Percentiles rank a stretch among this genome's conserved stretches.
Conservation (phyloP, 176 grass and related monocot genomes). For the Urochloa ruziziensis region DNA sequence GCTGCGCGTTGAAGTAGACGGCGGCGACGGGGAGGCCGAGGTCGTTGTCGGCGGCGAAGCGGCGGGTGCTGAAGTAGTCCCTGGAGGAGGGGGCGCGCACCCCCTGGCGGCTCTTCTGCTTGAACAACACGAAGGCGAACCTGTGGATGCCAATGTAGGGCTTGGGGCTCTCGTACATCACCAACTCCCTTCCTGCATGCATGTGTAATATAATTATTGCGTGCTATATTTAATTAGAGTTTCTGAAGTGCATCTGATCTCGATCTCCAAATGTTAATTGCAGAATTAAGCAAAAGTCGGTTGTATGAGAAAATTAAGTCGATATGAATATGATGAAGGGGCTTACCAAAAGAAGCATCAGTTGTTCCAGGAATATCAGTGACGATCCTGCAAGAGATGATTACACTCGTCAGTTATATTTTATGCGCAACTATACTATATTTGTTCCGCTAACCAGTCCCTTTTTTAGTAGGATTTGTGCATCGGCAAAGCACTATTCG, state of each 20-base stretch:
- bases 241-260: too few species aligned
- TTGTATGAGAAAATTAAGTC: background rate
- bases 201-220: too few species aligned
- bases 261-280: background rate
- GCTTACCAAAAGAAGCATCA: constrained; percentile 78
- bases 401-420: constrained; percentile 25
- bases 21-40: constrained; percentile 66
- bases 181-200: constrained; percentile 55
- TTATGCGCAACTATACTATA: constrained; percentile 11
- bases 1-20: constrained; percentile 75
- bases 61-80: constrained; percentile 62
- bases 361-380: constrained; percentile 93
- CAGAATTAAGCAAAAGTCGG: background rate
- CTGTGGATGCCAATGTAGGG: constrained; percentile 76
- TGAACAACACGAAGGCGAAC: constrained; percentile 63
- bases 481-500: background rate
- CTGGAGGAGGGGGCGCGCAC: constrained; percentile 36
- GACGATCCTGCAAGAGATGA: constrained; percentile 65
- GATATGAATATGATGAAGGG: background rate
- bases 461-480: background rate
- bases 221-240: background rate
- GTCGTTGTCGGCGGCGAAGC: constrained; percentile 52
- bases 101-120: constrained; percentile 56
- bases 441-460: background rate
- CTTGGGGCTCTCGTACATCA: constrained; percentile 60